These are phyloP conservation scores for Berberis vulgaris DNA, from an alignment of 164 flowering plant genomes.

Conservation along the genomic window DNA sequence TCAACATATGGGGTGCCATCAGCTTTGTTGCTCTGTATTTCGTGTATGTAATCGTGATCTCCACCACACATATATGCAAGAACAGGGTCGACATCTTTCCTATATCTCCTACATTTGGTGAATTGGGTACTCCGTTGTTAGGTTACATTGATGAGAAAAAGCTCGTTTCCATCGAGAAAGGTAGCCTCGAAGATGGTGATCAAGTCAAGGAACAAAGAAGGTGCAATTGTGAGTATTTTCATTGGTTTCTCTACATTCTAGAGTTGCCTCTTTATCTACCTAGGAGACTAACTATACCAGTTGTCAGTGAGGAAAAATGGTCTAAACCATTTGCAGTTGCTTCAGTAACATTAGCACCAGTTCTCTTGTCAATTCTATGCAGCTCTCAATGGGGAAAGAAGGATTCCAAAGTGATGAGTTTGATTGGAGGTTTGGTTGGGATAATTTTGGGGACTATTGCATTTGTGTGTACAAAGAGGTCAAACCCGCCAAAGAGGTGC, in stretches of 20 bases:
- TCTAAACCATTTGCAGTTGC: conserved; percentile 40
- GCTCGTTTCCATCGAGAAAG: background rate
- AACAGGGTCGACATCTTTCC: conserved; percentile 10
- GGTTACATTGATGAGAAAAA: conserved; percentile 10
- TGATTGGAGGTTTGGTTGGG: conserved; percentile 21
- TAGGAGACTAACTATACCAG: conserved; percentile 45
- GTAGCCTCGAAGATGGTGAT: conserved; percentile 9
- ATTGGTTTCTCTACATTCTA: conserved; percentile 15
- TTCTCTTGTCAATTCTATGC: conserved; percentile 35
- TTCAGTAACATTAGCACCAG: conserved; percentile 35
- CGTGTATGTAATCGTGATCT: conserved; percentile 51
- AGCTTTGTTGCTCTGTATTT: conserved; percentile 43
- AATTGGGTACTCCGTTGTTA: conserved; percentile 21
- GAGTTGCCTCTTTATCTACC: conserved; percentile 41
- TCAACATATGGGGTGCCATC: conserved; percentile 47
- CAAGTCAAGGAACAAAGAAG: conserved; percentile 2
- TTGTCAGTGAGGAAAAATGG: conserved; percentile 39
- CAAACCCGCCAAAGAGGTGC: conserved; percentile 31
- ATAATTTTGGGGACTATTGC: conserved; percentile 25
- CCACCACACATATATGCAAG: conserved; percentile 16
- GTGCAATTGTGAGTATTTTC: conserved; percentile 6
- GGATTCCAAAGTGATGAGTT: conserved; percentile 9
- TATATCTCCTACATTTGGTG: background rate
- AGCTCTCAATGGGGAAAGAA: conserved; percentile 13
- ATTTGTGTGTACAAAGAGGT: conserved; percentile 18